Conservation (phyloP, 495 filamentous ascomycete genomes). For the Penicillium herquei region DNA sequence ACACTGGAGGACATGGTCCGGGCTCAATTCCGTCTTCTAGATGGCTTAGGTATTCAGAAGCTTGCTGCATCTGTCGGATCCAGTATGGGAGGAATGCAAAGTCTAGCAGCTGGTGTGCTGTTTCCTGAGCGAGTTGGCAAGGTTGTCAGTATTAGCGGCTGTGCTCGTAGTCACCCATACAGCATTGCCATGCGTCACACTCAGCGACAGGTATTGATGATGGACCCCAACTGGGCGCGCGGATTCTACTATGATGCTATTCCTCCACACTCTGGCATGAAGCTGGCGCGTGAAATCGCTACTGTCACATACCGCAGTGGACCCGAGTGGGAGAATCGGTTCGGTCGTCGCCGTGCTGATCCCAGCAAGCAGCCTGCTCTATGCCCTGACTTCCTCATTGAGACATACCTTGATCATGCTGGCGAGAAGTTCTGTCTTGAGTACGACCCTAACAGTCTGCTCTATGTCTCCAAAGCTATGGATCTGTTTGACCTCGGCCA, state of each 20-base stretch:
- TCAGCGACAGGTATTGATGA: slow-evolving; percentile 96
- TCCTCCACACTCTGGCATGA: slow-evolving; percentile 95
- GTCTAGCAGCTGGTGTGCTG: slow-evolving; percentile 82
- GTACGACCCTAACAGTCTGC: slow-evolving; percentile 92
- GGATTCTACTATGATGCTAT: slow-evolving; percentile 91
- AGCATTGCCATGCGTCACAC: slow-evolving; percentile 99
- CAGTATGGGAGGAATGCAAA: slow-evolving; percentile 99
- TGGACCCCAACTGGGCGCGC: slow-evolving; percentile 96
- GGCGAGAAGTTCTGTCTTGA: slow-evolving; percentile 99
- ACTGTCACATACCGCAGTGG: slow-evolving; percentile 97
- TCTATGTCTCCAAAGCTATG: slow-evolving; percentile 99
- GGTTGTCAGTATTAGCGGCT: slow-evolving; percentile 89
- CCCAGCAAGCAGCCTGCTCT: slow-evolving; percentile 81
- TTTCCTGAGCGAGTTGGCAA: slow-evolving; percentile 78
- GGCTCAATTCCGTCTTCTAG: slow-evolving; percentile 88
- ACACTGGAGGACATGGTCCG: slow-evolving; percentile 98
- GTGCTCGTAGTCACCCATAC: slow-evolving; percentile 93
- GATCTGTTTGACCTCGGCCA: slow-evolving; percentile 91
- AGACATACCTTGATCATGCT: slow-evolving; percentile 97
- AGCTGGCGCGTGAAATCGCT: slow-evolving; percentile 94
- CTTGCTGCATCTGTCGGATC: slow-evolving; percentile 91
- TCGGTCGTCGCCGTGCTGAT: slow-evolving; percentile 86
- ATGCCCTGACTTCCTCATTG: slow-evolving; percentile 96
- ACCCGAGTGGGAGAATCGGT: slow-evolving; percentile 96
- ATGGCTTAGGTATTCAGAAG: slow-evolving; percentile 71